phyloP scores from a whole-genome alignment of 495 filamentous ascomycete species.

The Neurospora terricola region DNA sequence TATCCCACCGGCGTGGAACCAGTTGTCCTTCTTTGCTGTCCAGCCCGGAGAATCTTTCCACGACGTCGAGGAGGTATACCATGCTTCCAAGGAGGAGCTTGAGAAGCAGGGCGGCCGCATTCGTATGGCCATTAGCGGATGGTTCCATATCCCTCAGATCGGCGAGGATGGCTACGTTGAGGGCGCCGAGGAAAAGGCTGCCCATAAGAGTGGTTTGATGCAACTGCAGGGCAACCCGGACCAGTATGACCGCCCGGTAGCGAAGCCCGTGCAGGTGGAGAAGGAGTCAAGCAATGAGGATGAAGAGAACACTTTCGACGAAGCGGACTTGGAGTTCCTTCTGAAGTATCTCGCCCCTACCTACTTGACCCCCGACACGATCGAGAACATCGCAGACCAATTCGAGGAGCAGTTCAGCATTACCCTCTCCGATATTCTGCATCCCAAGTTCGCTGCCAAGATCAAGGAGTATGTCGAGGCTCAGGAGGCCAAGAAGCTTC shows the following conservation, averaged over 20 bases:
- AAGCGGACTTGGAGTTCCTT: slow-evolving; percentile 73
- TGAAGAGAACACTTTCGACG: slow-evolving; percentile 44
- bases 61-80: slow-evolving; percentile 96
- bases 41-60: slow-evolving; percentile 97
- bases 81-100: slow-evolving; percentile 38
- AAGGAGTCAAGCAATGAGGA: slow-evolving; percentile 30
- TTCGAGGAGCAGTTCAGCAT: slow-evolving; percentile 79
- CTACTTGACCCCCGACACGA: slow-evolving; percentile 89
- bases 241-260: slow-evolving; percentile 70
- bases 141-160: slow-evolving; percentile 96
- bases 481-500: slow-evolving; percentile 44
- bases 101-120: slow-evolving; percentile 61
- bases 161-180: slow-evolving; percentile 89
- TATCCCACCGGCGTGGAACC: slow-evolving; percentile 92
- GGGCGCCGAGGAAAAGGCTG: slow-evolving; percentile 79
- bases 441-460: slow-evolving; percentile 58
- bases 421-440: slow-evolving; percentile 65
- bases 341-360: slow-evolving; percentile 79
- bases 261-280: slow-evolving; percentile 43
- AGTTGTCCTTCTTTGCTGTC: slow-evolving; percentile 95
- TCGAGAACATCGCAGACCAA: slow-evolving; percentile 66
- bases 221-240: slow-evolving; percentile 89
- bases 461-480: slow-evolving; percentile 59
- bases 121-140: slow-evolving; percentile 97
- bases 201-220: slow-evolving; percentile 76